Conservation (phyloP, 2,329 filamentous ascomycete genomes). For the Paraconiothyrium sp. region DNA sequence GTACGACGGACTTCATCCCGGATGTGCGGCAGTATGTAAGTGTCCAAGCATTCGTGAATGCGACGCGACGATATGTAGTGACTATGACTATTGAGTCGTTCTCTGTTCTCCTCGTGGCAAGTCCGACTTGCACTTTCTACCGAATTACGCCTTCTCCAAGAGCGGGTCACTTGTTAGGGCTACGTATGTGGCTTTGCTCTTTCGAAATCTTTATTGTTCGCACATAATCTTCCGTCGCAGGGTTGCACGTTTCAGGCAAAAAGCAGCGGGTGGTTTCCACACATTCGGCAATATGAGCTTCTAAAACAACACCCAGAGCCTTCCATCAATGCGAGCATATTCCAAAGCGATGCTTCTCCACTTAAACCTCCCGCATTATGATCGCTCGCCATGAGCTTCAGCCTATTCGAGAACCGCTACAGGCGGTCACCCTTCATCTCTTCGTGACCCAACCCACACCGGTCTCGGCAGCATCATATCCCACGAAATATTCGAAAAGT, state of each 20-base stretch:
- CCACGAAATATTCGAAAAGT: neutral
- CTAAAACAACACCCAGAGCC: constrained; percentile 20
- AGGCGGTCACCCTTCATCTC: constrained; percentile 9
- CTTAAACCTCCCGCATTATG: constrained; percentile 1
- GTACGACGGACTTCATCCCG: neutral
- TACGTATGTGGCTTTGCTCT: too few relatives aligned
- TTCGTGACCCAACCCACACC: neutral
- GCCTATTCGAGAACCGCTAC: constrained; percentile 18
- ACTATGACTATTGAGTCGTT: too few relatives aligned
- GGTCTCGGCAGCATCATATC: neutral
- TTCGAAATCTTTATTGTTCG: neutral
- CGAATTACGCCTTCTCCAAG: neutral
- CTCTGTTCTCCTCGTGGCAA: too few relatives aligned
- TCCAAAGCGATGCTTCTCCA: constrained; percentile 6
- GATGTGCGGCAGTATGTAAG: neutral
- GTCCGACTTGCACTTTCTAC: too few relatives aligned
- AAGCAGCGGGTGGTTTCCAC: constrained; percentile 13
- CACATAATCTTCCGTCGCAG: neutral
- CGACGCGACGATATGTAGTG: too few relatives aligned
- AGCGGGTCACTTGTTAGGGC: too few relatives aligned
- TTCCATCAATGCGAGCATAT: constrained; percentile 20
- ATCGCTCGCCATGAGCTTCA: constrained; percentile 19
- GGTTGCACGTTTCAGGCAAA: constrained; percentile 24
- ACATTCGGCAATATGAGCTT: constrained; percentile 24
- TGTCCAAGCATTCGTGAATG: too few relatives aligned